Percentiles rank a stretch among this genome's conserved stretches.
Evolutionary conservation across 176 grass and related monocot genomes (phyloP).

Genomic region (Oryza meridionalis): DNA sequence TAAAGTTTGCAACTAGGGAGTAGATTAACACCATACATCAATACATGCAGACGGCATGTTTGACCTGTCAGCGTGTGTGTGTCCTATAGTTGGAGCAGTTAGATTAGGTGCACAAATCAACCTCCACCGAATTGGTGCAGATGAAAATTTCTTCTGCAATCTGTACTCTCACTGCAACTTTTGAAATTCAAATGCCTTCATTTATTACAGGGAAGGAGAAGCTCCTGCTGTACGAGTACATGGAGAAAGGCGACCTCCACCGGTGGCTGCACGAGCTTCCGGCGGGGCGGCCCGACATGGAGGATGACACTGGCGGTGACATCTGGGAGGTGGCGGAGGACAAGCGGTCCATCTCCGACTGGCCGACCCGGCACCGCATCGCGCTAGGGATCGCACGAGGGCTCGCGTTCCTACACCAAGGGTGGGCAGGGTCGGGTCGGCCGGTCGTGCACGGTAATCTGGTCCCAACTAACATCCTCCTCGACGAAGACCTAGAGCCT

Average conservation of each 20-base stretch:
- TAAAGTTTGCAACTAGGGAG: not conserved
- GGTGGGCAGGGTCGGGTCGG: constrained; percentile 60
- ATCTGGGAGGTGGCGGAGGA: constrained; percentile 61
- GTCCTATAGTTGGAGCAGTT: constrained; percentile 43
- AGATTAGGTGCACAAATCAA: constrained; percentile 22
- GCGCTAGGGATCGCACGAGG: constrained; percentile 74
- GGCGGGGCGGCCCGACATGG: constrained; percentile 57
- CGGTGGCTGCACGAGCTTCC: constrained; percentile 97
- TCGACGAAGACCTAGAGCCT: constrained; percentile 78
- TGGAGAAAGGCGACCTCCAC: constrained; percentile 94
- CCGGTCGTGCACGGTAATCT: constrained; percentile 72
- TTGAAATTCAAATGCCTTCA: constrained; percentile 10
- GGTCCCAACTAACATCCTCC: constrained; percentile 72
- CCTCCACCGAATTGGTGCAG: not conserved
- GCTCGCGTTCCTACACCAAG: constrained; percentile 92
- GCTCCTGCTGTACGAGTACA: constrained; percentile 90
- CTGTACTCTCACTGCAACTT: not conserved
- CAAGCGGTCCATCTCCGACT: constrained; percentile 51
- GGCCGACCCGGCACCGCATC: constrained; percentile 78
- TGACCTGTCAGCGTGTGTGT: not conserved
- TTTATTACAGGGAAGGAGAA: constrained; percentile 69
- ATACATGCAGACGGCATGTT: not conserved
- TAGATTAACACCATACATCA: not conserved
- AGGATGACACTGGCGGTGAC: constrained; percentile 57
- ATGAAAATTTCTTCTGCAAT: not conserved